Evolutionary conservation across 73 alveolate genomes (phyloP).

Genomic region (Tetrahymena elliotti): DNA sequence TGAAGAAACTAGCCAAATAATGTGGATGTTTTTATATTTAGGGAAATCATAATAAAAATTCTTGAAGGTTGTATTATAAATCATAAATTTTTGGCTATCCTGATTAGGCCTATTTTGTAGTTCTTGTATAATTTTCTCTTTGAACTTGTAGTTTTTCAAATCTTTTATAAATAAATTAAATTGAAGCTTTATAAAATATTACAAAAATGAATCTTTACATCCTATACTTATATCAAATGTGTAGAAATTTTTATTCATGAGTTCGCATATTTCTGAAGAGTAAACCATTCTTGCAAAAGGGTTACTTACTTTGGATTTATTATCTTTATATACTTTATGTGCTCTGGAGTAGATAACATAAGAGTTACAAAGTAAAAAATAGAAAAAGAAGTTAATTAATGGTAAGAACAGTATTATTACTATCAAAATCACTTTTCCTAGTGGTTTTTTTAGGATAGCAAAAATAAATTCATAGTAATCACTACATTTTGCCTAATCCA

Average conservation of each 20-base stretch:
- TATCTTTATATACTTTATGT: background rate
- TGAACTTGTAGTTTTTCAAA: background rate
- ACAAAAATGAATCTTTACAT: background rate
- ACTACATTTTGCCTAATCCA: background rate
- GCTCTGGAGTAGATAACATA: background rate
- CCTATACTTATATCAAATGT: background rate
- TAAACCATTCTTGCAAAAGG: background rate
- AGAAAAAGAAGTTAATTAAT: background rate
- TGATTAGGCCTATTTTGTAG: background rate
- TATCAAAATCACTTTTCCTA: background rate
- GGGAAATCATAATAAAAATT: background rate
- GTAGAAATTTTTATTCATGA: background rate
- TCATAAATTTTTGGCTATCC: background rate
- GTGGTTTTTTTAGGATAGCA: background rate
- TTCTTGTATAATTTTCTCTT: background rate
- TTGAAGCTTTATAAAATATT: background rate
- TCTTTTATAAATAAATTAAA: background rate
- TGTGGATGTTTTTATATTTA: background rate
- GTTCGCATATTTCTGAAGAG: background rate
- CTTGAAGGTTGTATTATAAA: background rate
- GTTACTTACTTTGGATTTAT: background rate
- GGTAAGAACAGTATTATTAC: background rate
- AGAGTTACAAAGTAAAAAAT: background rate
- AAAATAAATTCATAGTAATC: background rate
- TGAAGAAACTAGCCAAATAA: background rate